Evolutionary conservation across 1,284 basidiomycete genomes (phyloP).

Genomic region (Mrakiaceae sp.): DNA sequence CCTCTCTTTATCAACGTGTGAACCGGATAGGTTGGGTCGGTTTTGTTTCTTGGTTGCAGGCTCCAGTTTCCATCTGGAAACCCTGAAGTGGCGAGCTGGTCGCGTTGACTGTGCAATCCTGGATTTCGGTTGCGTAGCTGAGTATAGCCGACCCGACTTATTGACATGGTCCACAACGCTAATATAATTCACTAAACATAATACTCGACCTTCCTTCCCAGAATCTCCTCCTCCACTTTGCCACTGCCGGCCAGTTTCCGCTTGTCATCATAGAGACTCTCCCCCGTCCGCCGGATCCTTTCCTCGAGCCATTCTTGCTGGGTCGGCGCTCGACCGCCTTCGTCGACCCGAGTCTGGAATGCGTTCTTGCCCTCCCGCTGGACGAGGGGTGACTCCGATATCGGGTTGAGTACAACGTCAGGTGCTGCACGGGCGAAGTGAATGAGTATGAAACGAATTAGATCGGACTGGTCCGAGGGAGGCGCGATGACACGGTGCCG

Average conservation of each 20-base stretch:
- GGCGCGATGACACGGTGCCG: constrained; percentile 21
- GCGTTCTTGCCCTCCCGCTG: constrained; percentile 19
- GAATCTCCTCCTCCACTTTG: constrained; percentile 21
- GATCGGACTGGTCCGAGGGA: constrained; percentile 19
- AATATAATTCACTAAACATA: constrained; percentile 1
- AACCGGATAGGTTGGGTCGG: too few relatives aligned
- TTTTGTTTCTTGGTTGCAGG: too few relatives aligned
- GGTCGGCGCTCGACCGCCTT: constrained; percentile 22
- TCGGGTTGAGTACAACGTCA: constrained; percentile 18
- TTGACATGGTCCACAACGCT: too few relatives aligned
- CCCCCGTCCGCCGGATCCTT: constrained; percentile 22
- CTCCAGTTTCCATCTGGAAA: too few relatives aligned
- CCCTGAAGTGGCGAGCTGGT: too few relatives aligned
- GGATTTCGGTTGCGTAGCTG: too few relatives aligned
- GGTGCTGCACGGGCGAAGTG: constrained; percentile 20
- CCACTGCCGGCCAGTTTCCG: constrained; percentile 16
- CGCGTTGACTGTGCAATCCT: too few relatives aligned
- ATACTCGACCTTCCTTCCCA: constrained; percentile 23
- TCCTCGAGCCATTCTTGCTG: constrained; percentile 24
- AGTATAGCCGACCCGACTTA: too few relatives aligned
- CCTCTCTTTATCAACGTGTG: too few relatives aligned
- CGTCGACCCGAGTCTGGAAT: constrained; percentile 22
- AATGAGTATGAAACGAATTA: constrained; percentile 22
- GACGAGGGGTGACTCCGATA: constrained; percentile 21
- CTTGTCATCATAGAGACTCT: constrained; percentile 20